phyloP scores from a whole-genome alignment of 805 yeast genomes.

The Candida boleticola region DNA sequence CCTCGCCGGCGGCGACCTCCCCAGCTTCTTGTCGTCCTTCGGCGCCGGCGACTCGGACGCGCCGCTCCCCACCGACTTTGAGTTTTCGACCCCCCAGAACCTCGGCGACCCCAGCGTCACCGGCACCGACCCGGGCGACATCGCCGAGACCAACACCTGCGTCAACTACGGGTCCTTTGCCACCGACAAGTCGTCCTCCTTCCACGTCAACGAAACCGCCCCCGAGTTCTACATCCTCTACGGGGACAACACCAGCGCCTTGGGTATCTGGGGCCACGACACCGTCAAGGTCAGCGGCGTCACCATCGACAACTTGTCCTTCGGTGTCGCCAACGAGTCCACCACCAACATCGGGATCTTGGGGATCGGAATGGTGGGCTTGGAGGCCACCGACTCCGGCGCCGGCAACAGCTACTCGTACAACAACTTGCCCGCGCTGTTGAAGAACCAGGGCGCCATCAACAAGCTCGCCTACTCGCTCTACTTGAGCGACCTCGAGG shows the following conservation, averaged over 20 bases:
- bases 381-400: conserved; percentile 5
- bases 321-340: conserved; percentile 1
- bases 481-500: conserved; percentile 26
- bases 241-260: conserved; percentile 13
- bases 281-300: conserved; percentile 5
- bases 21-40: conserved; percentile 13
- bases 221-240: conserved; percentile 11
- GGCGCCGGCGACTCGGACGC: conserved; percentile 6
- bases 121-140: neutral
- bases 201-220: conserved; percentile 1
- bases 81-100: neutral
- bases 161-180: conserved; percentile 13
- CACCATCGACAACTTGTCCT: neutral
- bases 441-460: conserved; percentile 31
- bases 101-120: neutral
- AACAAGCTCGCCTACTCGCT: conserved; percentile 33
- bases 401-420: conserved; percentile 13
- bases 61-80: too few relatives aligned
- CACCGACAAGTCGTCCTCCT: conserved; percentile 8
- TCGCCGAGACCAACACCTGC: conserved; percentile 11
- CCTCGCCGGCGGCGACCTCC: conserved; percentile 10
- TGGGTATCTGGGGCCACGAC: conserved; percentile 17
- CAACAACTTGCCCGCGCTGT: conserved; percentile 37
- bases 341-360: conserved; percentile 12
- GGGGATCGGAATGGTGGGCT: conserved; percentile 17